Percentiles rank a stretch among this genome's conserved stretches.
Conservation (phyloP, 768 basidiomycete species). For the Fomitopsis pulvina region DNA sequence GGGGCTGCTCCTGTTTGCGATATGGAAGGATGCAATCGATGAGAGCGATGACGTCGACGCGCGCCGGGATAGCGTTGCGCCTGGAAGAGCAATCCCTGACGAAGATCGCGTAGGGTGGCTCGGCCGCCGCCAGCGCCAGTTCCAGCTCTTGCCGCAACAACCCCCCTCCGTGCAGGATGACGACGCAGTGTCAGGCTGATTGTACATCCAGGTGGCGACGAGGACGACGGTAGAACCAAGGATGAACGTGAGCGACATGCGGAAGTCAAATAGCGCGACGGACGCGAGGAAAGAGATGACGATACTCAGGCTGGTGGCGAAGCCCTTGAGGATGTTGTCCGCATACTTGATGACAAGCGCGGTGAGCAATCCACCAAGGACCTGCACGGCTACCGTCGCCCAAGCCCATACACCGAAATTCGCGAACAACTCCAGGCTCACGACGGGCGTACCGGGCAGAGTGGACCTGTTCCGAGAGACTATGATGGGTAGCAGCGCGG, state of each 20-base stretch:
- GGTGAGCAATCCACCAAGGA: slow-evolving; percentile 87
- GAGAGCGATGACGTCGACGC: slow-evolving; percentile 23
- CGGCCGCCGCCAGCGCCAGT: slow-evolving; percentile 18
- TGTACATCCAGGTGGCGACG: slow-evolving; percentile 88
- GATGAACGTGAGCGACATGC: slow-evolving; percentile 79
- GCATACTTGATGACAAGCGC: slow-evolving; percentile 94
- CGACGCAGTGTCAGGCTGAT: slow-evolving; percentile 43
- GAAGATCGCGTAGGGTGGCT: slow-evolving; percentile 13
- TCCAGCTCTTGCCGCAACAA: slow-evolving; percentile 11
- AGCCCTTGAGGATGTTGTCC: slow-evolving; percentile 89
- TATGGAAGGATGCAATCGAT: slow-evolving; percentile 15
- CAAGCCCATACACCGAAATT: slow-evolving; percentile 92
- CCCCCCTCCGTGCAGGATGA: background rate
- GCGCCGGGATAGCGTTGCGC: slow-evolving; percentile 20
- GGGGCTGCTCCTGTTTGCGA: slow-evolving; percentile 14
- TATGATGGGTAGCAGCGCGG: slow-evolving; percentile 75
- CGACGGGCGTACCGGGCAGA: slow-evolving; percentile 26
- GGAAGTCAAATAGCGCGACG: slow-evolving; percentile 84
- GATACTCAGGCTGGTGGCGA: slow-evolving; percentile 91
- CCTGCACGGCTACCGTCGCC: slow-evolving; percentile 84
- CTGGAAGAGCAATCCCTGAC: slow-evolving; percentile 19
- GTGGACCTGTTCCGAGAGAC: slow-evolving; percentile 37
- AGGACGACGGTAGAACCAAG: slow-evolving; percentile 82
- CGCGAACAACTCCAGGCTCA: slow-evolving; percentile 50
- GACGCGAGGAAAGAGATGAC: slow-evolving; percentile 92